These are phyloP conservation scores for apple (Malus domestica) DNA, from an alignment of 306 rosid species.

Conservation along the genomic window ASM211411v1 NC_041796.1:5741501-5742000, in stretches of 20 bases:
- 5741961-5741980: conserved; percentile 3
- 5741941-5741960: conserved; percentile 1
- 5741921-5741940: background rate
- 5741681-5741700: background rate
- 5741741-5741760: conserved; percentile 49
- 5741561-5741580: background rate
- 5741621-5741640: background rate
- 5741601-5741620: background rate
- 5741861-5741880: conserved; percentile 89
- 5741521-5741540: background rate
- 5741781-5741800: conserved; percentile 84
- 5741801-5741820: conserved; percentile 85
- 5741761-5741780: conserved; percentile 59
- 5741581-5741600: background rate
- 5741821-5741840: conserved; percentile 86
- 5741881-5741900: conserved; percentile 90
- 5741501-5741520: background rate
- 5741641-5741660: background rate
- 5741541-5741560: background rate
- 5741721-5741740: background rate
- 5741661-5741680: background rate
- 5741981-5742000: conserved; percentile 66
- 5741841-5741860: conserved; percentile 90
- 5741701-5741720: conserved; percentile 1
- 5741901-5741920: conserved; percentile 28